Percentiles rank a stretch among this genome's conserved stretches.
Evolutionary conservation across 2,329 filamentous ascomycete genomes (phyloP).

Genomic region (Incumbomyces delicatus): DNA sequence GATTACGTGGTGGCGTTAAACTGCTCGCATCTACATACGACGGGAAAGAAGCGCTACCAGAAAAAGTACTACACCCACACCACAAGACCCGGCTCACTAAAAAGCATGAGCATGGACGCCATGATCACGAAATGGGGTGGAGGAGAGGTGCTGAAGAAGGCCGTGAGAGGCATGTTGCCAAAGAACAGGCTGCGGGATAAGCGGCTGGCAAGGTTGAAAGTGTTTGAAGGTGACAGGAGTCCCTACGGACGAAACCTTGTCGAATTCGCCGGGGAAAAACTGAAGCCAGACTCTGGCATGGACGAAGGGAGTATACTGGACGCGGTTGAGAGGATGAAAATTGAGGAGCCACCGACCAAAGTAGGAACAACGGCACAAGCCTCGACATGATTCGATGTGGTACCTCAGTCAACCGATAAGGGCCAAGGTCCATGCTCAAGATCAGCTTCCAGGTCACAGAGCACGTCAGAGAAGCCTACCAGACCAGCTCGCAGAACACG

Average conservation of each 20-base stretch:
- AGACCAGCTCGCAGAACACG: too few relatives aligned
- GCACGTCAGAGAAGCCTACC: too few relatives aligned
- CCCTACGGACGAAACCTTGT: slow-evolving; percentile 86
- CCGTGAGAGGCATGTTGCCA: slow-evolving; percentile 92
- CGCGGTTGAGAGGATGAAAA: slow-evolving; percentile 9
- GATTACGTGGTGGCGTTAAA: slow-evolving; percentile 95
- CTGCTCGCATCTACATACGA: slow-evolving; percentile 76
- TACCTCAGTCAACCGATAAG: not conserved
- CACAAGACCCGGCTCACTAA: slow-evolving; percentile 77
- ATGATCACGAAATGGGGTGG: slow-evolving; percentile 93
- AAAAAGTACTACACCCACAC: slow-evolving; percentile 95
- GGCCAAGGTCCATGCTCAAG: not conserved
- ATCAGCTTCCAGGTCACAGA: too few relatives aligned
- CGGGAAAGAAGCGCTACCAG: slow-evolving; percentile 83
- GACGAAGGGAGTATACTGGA: slow-evolving; percentile 11
- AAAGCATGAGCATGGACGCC: slow-evolving; percentile 84
- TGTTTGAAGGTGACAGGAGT: slow-evolving; percentile 85
- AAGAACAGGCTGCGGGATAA: slow-evolving; percentile 91
- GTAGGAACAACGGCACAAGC: not conserved
- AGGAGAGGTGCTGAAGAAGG: slow-evolving; percentile 78
- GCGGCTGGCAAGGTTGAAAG: slow-evolving; percentile 79
- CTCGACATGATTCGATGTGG: not conserved
- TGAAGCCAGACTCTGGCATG: slow-evolving; percentile 10
- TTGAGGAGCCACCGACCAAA: slow-evolving; percentile 3
- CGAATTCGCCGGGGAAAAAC: slow-evolving; percentile 51